Percentiles rank a stretch among this genome's conserved stretches.
These are phyloP conservation scores for Metschnikowia baotianmanensis DNA, from an alignment of 805 yeast genomes.

Conservation along the genomic window DNA sequence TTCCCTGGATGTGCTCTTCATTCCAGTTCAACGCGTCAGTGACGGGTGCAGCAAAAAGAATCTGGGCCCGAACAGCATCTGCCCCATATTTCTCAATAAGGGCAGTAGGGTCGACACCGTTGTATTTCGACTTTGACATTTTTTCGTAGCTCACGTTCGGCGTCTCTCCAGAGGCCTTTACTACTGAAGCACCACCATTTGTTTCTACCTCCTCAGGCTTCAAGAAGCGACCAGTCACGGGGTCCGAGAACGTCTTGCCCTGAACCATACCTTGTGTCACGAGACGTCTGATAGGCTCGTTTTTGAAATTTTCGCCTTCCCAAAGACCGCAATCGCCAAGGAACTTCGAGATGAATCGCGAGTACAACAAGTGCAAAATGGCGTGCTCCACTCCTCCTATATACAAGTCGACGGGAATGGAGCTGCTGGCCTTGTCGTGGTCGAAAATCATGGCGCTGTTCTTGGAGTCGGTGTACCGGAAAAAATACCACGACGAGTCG, in stretches of 20 bases:
- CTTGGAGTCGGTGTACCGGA: constrained; percentile 76
- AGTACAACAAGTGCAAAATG: constrained; percentile 81
- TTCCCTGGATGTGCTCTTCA: constrained; percentile 79
- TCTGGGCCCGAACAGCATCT: constrained; percentile 92
- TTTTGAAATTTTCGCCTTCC: constrained; percentile 54
- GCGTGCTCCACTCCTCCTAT: constrained; percentile 98
- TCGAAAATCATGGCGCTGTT: constrained; percentile 57
- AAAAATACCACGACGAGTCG: constrained; percentile 96
- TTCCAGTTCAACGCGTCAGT: constrained; percentile 86
- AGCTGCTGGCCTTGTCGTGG: constrained; percentile 44
- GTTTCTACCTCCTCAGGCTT: constrained; percentile 71
- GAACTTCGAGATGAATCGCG: constrained; percentile 84
- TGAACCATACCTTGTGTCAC: constrained; percentile 99
- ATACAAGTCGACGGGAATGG: constrained; percentile 85
- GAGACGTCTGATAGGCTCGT: constrained; percentile 79
- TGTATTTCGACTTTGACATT: constrained; percentile 94
- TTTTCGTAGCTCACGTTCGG: constrained; percentile 74
- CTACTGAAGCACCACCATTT: constrained; percentile 39
- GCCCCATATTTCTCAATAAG: constrained; percentile 81
- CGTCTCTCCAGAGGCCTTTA: constrained; percentile 46
- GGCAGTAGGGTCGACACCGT: constrained; percentile 86
- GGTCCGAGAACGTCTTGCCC: constrained; percentile 78
- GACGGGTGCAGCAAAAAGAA: constrained; percentile 89
- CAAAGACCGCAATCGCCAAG: constrained; percentile 64
- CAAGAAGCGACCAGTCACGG: constrained; percentile 68